Evolutionary conservation across 163 green algal genomes (phyloP), one percentile per base, ranked within the genome.

Genomic region (Scenedesmus sp.): DNA sequence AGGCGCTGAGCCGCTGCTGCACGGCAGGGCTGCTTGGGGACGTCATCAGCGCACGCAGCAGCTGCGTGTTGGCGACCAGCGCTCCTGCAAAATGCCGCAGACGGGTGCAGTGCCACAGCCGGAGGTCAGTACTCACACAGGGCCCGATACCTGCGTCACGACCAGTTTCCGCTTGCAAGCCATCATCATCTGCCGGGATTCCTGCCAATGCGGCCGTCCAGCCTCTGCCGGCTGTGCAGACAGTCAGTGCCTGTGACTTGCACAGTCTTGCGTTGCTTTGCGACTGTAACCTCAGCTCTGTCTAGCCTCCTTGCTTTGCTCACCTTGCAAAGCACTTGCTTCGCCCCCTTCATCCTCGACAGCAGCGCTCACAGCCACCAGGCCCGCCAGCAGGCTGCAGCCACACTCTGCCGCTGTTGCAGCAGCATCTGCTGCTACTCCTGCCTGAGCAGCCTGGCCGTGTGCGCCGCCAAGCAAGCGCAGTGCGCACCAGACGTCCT

Each of bases 41-140:
- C 2, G 78, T 37, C 24, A 91, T 26, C 87, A 91, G 87, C 10
- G 65, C 35, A 40, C 65, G 81, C 56, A 91, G 78, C 24, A 91
- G 35, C 15, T 76, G 73, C 9, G 87, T 91, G 56, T 86, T 85
- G 51, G 30, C 33, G 0, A 37, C 42, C 24, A 91, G 40, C 0
- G 61, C 87, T 4, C 56, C 87, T 91, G 87, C 49, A 65, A 33
- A 15, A 3, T 40, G 49, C 9, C 24, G 26, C 40, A 61, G 20
- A 56, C 72, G 46, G 35, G 72, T 13, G 61, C 61, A 73, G 61
- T 6, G 30, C n/a, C 70, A 24, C n/a, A 80, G 70, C 56, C 82
- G 80, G 16, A 46, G 3, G 26, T 80, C 18, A 26, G 70, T n/a
- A 40, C 24, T 13, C 20, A 72, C 59, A 35, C 24, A 9, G 33